These are phyloP conservation scores for Trifolium fragiferum DNA, from an alignment of 306 rosid genomes.

Conservation along the genomic window DNA sequence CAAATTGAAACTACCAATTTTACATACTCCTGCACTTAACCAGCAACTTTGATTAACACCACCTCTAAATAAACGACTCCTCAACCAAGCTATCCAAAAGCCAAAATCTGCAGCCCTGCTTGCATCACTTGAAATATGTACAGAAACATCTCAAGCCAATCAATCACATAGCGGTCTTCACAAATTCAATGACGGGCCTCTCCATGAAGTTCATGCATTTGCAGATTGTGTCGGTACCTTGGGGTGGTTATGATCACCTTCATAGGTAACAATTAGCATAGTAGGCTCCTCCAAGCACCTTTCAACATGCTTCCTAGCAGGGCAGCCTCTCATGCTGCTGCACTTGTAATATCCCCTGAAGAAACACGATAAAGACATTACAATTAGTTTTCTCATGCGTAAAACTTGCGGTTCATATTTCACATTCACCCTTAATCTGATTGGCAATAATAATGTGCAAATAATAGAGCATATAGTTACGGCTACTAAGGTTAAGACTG, in stretches of 20 bases:
- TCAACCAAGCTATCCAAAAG: conserved; percentile 49
- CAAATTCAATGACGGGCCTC: conserved; percentile 44
- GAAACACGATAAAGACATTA: conserved; percentile 11
- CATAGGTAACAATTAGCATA: conserved; percentile 94
- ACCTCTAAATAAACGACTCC: conserved; percentile 49
- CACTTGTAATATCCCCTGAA: conserved; percentile 99
- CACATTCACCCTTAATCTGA: not conserved
- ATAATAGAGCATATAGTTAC: not conserved
- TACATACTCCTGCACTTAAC: conserved; percentile 54
- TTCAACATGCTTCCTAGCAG: conserved; percentile 99
- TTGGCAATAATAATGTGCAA: conserved; percentile 5
- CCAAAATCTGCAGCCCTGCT: conserved; percentile 51
- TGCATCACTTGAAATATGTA: conserved; percentile 68
- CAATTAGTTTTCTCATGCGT: conserved; percentile 35
- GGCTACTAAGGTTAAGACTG: not conserved
- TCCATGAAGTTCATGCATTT: conserved; percentile 61
- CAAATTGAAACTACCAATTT: conserved; percentile 55
- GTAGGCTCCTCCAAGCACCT: conserved; percentile 94
- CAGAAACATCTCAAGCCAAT: conserved; percentile 66
- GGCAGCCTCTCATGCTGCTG: conserved; percentile 99
- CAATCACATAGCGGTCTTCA: conserved; percentile 40
- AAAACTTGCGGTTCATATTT: conserved; percentile 14
- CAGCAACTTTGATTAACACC: conserved; percentile 32
- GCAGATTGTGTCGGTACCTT: conserved; percentile 77
- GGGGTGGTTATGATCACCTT: conserved; percentile 97